Evolutionary conservation across 768 basidiomycete species (phyloP).

Genomic region (Erythrobasidium yunnanense): DNA sequence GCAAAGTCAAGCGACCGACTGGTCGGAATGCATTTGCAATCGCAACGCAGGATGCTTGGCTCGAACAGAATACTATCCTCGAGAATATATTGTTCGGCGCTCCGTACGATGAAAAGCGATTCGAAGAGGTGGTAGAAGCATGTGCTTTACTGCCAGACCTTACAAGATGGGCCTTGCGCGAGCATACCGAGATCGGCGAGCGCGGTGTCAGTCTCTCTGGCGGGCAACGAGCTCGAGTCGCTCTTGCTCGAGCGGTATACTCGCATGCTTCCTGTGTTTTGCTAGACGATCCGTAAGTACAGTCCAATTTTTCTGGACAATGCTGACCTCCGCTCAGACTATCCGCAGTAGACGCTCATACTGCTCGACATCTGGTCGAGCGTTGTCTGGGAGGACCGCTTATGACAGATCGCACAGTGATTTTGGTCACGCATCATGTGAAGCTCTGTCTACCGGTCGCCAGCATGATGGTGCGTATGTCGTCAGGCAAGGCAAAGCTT

Average conservation of each 20-base stretch:
- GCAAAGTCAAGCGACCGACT: neutral
- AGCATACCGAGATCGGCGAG: slow-evolving; percentile 49
- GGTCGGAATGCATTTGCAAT: neutral
- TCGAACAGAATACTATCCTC: slow-evolving; percentile 14
- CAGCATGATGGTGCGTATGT: slow-evolving; percentile 49
- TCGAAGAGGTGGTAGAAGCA: slow-evolving; percentile 59
- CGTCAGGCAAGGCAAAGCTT: slow-evolving; percentile 14
- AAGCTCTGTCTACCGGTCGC: slow-evolving; percentile 74
- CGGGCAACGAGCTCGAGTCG: slow-evolving; percentile 43
- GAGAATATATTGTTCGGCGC: slow-evolving; percentile 18
- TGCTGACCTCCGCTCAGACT: slow-evolving; percentile 22
- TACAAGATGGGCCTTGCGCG: slow-evolving; percentile 59
- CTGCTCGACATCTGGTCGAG: slow-evolving; percentile 67
- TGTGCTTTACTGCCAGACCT: slow-evolving; percentile 67
- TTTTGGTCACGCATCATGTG: slow-evolving; percentile 89
- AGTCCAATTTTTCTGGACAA: slow-evolving; percentile 47
- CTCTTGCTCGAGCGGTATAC: slow-evolving; percentile 75
- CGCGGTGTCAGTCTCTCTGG: slow-evolving; percentile 33
- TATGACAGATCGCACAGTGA: slow-evolving; percentile 63
- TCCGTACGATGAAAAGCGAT: slow-evolving; percentile 53
- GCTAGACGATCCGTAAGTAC: slow-evolving; percentile 54
- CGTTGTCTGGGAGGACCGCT: slow-evolving; percentile 71
- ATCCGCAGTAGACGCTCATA: slow-evolving; percentile 50
- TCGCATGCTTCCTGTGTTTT: slow-evolving; percentile 49
- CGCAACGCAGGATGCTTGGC: slow-evolving; percentile 20